phyloP scores from a whole-genome alignment of 192 early-diverging fungal species.

The Umbelopsis sp. region DNA sequence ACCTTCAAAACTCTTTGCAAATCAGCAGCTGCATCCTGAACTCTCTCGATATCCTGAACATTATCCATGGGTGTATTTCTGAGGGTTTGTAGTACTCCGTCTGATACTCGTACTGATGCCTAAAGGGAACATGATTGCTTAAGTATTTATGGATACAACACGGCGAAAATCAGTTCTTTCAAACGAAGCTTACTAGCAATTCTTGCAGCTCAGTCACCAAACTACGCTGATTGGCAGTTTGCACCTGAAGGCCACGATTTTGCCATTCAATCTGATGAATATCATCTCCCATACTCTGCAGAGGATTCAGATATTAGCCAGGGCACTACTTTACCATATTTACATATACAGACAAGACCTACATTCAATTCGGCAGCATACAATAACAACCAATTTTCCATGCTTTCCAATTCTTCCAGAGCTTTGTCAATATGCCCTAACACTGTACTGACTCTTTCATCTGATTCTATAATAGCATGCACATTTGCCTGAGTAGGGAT shows the following conservation, averaged over 20 bases:
- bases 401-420: slow-evolving; percentile 76
- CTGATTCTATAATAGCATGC: slow-evolving; percentile 91
- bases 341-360: slow-evolving; percentile 9
- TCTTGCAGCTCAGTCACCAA: slow-evolving; percentile 86
- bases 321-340: slow-evolving; percentile 17
- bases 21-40: slow-evolving; percentile 66
- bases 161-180: neutral
- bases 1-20: slow-evolving; percentile 70
- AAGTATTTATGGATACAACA: neutral
- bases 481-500: slow-evolving; percentile 74
- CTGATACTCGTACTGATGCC: slow-evolving; percentile 5
- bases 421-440: slow-evolving; percentile 85
- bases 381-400: slow-evolving; percentile 85
- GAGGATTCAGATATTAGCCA: neutral
- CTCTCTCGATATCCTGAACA: slow-evolving; percentile 54
- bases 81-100: slow-evolving; percentile 45
- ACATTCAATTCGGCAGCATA: slow-evolving; percentile 89
- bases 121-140: neutral
- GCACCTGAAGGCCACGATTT: slow-evolving; percentile 89
- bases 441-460: slow-evolving; percentile 80
- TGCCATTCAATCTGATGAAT: slow-evolving; percentile 93
- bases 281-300: slow-evolving; percentile 90
- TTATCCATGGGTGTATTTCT: slow-evolving; percentile 69
- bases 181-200: slow-evolving; percentile 59
- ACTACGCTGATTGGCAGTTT: slow-evolving; percentile 86